Evolutionary conservation across 768 basidiomycete species (phyloP).

Genomic region (Lactifluus rugatus): DNA sequence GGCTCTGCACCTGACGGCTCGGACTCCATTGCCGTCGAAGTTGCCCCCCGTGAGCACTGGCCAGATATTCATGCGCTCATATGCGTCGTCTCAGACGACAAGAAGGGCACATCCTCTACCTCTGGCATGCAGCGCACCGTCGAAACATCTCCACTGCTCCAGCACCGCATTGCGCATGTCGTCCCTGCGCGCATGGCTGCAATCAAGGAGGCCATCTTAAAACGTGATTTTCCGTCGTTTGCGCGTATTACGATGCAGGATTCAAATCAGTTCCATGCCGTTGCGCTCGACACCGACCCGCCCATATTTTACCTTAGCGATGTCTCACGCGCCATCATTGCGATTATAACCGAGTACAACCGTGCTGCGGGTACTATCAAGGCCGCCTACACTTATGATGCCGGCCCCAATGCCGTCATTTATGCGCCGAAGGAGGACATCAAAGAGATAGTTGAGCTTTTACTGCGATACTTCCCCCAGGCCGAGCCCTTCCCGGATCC

Average conservation of each 20-base stretch:
- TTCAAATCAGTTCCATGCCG: constrained; percentile 98
- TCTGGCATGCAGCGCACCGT: constrained; percentile 98
- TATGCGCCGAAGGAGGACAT: constrained; percentile 76
- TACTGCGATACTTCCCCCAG: constrained; percentile 84
- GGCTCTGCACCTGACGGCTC: constrained; percentile 56
- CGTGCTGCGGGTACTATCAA: constrained; percentile 60
- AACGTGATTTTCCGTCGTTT: constrained; percentile 78
- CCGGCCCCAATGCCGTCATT: constrained; percentile 97
- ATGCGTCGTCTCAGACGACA: constrained; percentile 91
- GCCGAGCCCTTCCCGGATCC: constrained; percentile 66
- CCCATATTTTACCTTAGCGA: constrained; percentile 99
- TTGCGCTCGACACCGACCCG: constrained; percentile 91
- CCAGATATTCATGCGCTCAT: constrained; percentile 94
- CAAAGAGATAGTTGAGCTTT: constrained; percentile 63
- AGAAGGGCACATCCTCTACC: constrained; percentile 93
- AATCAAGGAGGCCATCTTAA: constrained; percentile 72
- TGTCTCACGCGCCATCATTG: constrained; percentile 87
- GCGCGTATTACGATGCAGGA: constrained; percentile 93
- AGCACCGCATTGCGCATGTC: constrained; percentile 78
- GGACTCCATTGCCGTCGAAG: constrained; percentile 82
- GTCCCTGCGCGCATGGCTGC: constrained; percentile 80
- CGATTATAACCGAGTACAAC: constrained; percentile 88
- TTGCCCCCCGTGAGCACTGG: constrained; percentile 85
- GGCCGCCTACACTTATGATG: constrained; percentile 98
- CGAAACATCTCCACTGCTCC: constrained; percentile 78